Evolutionary conservation across 306 rosid species (phyloP).

Genomic region (Pachyrhizus erosus): DNA sequence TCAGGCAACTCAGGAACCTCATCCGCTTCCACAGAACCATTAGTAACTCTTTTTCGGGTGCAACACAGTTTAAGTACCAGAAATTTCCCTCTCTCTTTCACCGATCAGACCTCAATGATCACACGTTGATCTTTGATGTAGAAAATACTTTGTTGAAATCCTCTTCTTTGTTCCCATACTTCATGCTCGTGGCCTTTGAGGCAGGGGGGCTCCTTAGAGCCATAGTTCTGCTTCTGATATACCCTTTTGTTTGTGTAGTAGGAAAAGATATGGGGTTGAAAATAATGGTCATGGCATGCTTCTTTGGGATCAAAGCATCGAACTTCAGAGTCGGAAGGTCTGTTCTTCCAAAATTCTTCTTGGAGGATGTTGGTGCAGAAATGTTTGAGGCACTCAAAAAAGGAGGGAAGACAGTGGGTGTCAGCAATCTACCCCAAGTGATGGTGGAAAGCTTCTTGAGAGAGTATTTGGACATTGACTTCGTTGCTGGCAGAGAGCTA

Average conservation of each 20-base stretch:
- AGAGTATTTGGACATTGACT: slow-evolving; percentile 79
- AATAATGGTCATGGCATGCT: slow-evolving; percentile 78
- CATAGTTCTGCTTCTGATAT: slow-evolving; percentile 50
- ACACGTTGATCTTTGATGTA: slow-evolving; percentile 66
- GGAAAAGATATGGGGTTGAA: slow-evolving; percentile 63
- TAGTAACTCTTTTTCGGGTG: slow-evolving; percentile 41
- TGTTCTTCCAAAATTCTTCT: slow-evolving; percentile 77
- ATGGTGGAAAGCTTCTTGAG: slow-evolving; percentile 81
- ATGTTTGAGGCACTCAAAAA: slow-evolving; percentile 57
- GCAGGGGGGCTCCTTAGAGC: slow-evolving; percentile 72
- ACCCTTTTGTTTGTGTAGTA: slow-evolving; percentile 64
- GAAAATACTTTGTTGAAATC: slow-evolving; percentile 72
- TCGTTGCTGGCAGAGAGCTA: slow-evolving; percentile 65
- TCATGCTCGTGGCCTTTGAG: slow-evolving; percentile 95
- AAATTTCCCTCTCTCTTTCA: slow-evolving; percentile 54
- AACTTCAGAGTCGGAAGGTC: slow-evolving; percentile 67
- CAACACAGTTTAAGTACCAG: slow-evolving; percentile 45
- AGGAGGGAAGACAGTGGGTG: slow-evolving; percentile 66
- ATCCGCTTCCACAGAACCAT: slow-evolving; percentile 44
- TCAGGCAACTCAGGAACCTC: slow-evolving; percentile 49
- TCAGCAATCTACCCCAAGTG: slow-evolving; percentile 64
- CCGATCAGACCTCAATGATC: slow-evolving; percentile 50
- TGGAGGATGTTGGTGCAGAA: slow-evolving; percentile 79
- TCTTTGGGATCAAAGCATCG: slow-evolving; percentile 77
- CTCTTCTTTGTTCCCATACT: slow-evolving; percentile 67